Conservation (phyloP, 2,329 filamentous ascomycete species). For the Ophiosphaerella korrae region DNA sequence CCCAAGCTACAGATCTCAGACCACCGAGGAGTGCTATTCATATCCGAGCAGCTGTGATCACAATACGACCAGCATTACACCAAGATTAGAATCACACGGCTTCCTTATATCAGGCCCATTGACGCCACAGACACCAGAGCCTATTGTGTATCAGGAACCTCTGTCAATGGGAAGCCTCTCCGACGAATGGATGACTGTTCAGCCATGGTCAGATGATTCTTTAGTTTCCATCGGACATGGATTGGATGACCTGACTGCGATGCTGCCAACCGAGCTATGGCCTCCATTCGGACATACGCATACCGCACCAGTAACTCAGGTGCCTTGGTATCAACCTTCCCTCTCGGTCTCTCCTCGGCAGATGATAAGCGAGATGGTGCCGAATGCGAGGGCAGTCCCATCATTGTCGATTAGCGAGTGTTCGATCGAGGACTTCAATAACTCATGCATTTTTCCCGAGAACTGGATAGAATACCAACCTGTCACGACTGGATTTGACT, state of each 20-base stretch:
- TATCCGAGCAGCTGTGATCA: conserved; percentile 32
- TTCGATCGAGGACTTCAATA: conserved; percentile 30
- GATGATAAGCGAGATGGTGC: conserved; percentile 11
- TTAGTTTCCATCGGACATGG: conserved; percentile 29
- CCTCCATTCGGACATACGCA: conserved; percentile 20
- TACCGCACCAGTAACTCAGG: conserved; percentile 22
- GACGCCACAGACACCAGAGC: conserved; percentile 41
- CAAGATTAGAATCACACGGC: conserved; percentile 19
- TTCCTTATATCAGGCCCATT: conserved; percentile 27
- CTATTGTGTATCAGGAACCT: conserved; percentile 28
- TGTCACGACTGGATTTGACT: conserved; percentile 50
- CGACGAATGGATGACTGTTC: conserved; percentile 25
- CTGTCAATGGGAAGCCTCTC: conserved; percentile 23
- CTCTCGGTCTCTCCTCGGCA: conserved; percentile 24
- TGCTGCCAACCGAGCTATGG: conserved; percentile 32
- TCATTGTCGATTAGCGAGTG: conserved; percentile 34
- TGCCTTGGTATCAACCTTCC: conserved; percentile 22
- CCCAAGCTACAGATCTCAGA: conserved; percentile 28
- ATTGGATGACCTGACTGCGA: conserved; percentile 25
- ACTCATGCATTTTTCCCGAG: conserved; percentile 47
- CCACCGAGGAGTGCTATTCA: conserved; percentile 31
- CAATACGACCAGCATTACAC: conserved; percentile 21
- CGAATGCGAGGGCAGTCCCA: conserved; percentile 24
- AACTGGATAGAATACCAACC: conserved; percentile 56
- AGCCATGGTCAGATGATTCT: conserved; percentile 32